Conservation (phyloP, 495 filamentous ascomycete genomes). For the Penicillium odoratum region DNA sequence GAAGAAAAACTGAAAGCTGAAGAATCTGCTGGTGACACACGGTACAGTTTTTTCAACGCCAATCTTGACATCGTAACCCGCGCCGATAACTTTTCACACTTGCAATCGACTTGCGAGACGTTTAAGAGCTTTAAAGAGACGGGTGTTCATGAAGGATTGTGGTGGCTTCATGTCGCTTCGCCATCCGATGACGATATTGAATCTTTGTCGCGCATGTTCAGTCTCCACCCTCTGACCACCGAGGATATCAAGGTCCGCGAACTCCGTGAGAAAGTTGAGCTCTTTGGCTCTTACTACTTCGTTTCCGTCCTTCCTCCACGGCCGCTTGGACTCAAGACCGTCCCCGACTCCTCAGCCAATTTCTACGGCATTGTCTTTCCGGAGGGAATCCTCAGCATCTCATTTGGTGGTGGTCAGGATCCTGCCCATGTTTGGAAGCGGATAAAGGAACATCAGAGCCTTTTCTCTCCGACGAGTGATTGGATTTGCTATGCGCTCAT, state of each 20-base stretch:
- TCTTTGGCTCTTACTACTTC: constrained; percentile 91
- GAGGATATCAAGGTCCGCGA: constrained; percentile 93
- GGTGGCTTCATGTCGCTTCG: constrained; percentile 88
- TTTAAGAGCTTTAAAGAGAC: constrained; percentile 25
- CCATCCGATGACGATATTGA: constrained; percentile 82
- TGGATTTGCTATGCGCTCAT: constrained; percentile 98
- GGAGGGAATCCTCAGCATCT: constrained; percentile 84
- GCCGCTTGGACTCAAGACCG: constrained; percentile 63
- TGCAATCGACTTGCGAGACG: constrained; percentile 2
- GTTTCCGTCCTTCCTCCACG: constrained; percentile 85
- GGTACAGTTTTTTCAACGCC: constrained; percentile 7
- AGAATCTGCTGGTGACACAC: not conserved
- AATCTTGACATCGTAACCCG: not conserved
- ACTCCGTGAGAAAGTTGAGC: constrained; percentile 89
- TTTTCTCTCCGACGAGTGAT: constrained; percentile 80
- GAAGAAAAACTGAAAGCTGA: not conserved
- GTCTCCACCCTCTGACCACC: constrained; percentile 82
- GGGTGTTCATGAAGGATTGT: constrained; percentile 62
- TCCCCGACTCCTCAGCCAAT: constrained; percentile 73
- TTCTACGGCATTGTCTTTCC: constrained; percentile 91
- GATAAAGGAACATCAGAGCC: constrained; percentile 82
- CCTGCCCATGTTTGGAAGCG: constrained; percentile 78
- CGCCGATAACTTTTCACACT: not conserved
- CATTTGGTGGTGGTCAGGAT: constrained; percentile 74
- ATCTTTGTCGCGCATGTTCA: constrained; percentile 76